Evolutionary conservation across 106 monocot species (phyloP).

Genomic region (Allium cepa): DNA sequence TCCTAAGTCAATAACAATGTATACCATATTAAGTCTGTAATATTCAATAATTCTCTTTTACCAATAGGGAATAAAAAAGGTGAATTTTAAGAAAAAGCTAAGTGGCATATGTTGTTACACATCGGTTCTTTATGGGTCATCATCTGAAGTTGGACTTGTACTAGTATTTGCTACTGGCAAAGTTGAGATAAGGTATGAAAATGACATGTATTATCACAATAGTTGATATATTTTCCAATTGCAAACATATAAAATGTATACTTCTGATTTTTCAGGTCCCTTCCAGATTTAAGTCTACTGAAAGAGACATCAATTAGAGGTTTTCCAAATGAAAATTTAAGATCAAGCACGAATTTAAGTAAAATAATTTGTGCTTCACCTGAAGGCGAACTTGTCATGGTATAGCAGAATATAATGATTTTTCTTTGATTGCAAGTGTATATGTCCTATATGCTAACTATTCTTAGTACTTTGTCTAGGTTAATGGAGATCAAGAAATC

Average conservation of each 20-base stretch:
- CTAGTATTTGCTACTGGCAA: conserved; percentile 53
- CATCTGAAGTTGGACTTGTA: conserved; percentile 36
- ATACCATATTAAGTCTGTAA: no score
- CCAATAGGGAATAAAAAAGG: conserved; percentile 65
- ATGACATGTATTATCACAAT: no score
- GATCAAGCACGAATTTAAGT: conserved; percentile 15
- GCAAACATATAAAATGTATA: no score
- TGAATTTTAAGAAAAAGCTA: conserved; percentile 52
- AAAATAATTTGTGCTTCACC: conserved; percentile 38
- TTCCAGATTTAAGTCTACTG: conserved; percentile 58
- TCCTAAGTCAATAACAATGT: no score
- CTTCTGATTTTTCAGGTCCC: conserved; percentile 41
- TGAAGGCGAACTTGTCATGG: conserved; percentile 71
- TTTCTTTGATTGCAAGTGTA: no score
- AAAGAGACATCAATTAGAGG: conserved; percentile 47
- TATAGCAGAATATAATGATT: conserved; percentile 5
- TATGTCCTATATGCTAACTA: no score
- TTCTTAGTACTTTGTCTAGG: conserved; percentile 15
- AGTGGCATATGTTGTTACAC: conserved; percentile 50
- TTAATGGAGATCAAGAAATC: conserved; percentile 68
- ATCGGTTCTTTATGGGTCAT: conserved; percentile 35
- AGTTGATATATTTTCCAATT: no score
- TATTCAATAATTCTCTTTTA: neutral
- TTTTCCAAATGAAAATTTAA: conserved; percentile 23
- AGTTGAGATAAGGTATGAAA: conserved; percentile 58